A percentile compares a stretch with the other conserved stretches of the same genome.
phyloP scores from a whole-genome alignment of 495 filamentous ascomycete genomes.

The Parathielavia appendiculata region DNA sequence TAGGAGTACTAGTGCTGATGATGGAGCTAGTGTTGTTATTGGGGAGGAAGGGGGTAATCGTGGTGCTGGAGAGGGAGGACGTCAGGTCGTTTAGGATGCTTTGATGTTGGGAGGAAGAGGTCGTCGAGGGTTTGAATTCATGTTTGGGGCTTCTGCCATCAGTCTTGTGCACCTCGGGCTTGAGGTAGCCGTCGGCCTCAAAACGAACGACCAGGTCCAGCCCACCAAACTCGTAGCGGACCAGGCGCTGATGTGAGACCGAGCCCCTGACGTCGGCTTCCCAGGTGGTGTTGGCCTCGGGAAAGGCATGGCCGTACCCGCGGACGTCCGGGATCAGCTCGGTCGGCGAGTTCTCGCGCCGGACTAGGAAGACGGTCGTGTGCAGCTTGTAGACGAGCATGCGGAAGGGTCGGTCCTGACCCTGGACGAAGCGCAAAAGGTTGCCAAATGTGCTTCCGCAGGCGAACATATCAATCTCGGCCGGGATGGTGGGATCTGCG shows the following conservation, averaged over 20 bases:
- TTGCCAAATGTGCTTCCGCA: constrained; percentile 58
- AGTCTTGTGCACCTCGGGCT: not conserved
- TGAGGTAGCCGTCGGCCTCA: constrained; percentile 56
- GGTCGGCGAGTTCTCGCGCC: constrained; percentile 52
- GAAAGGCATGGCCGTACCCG: constrained; percentile 62
- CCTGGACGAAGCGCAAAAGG: constrained; percentile 48
- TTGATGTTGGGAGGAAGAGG: not conserved
- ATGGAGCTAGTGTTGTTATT: not conserved
- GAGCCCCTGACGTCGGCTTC: constrained; percentile 44
- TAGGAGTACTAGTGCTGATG: no score
- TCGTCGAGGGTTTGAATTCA: not conserved
- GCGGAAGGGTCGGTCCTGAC: constrained; percentile 46
- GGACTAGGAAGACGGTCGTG: constrained; percentile 58
- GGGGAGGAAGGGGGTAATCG: not conserved
- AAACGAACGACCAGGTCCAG: constrained; percentile 54
- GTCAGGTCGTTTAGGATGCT: constrained; percentile 11
- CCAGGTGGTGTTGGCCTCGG: constrained; percentile 60
- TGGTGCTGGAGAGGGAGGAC: not conserved
- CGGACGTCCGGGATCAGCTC: constrained; percentile 46
- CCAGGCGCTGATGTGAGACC: constrained; percentile 56
- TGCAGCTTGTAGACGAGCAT: constrained; percentile 56
- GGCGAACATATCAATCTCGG: constrained; percentile 52
- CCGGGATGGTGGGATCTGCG: constrained; percentile 23
- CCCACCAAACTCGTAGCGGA: constrained; percentile 55
- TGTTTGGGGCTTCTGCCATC: not conserved